phyloP scores from a whole-genome alignment of 164 flowering plant genomes.

The Vitis rotundifolia region DNA sequence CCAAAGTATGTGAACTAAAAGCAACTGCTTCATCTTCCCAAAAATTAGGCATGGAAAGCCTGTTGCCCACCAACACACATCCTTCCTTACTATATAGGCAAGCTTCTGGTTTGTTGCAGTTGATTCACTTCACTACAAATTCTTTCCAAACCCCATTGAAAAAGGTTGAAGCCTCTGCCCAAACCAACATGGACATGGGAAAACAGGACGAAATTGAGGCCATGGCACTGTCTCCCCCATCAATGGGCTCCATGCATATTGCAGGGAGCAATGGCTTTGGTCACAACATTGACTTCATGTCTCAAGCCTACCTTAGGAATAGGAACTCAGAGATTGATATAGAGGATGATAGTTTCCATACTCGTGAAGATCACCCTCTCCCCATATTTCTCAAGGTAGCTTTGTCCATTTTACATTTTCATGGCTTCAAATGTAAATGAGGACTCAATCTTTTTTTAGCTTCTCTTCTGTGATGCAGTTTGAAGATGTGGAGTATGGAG shows the following conservation, averaged over 20 bases:
- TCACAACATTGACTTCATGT: conserved; percentile 69
- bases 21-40: not conserved
- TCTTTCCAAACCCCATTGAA: not conserved
- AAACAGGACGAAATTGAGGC: conserved; percentile 54
- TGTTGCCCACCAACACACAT: conserved; percentile 53
- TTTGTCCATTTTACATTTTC: not conserved
- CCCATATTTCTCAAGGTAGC: conserved; percentile 69
- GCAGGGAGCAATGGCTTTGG: conserved; percentile 75
- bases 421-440: not conserved
- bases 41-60: conserved; percentile 39
- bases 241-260: conserved; percentile 65
- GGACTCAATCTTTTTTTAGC: not conserved
- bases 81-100: conserved; percentile 35
- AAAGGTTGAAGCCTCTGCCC: not conserved
- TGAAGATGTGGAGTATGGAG: conserved; percentile 82
- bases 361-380: conserved; percentile 49
- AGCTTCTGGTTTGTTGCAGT: conserved; percentile 50
- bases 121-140: conserved; percentile 28
- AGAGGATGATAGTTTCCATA: conserved; percentile 29
- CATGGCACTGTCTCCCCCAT: conserved; percentile 45
- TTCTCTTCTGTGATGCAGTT: conserved; percentile 47
- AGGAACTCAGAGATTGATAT: conserved; percentile 62
- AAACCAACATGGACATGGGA: conserved; percentile 39
- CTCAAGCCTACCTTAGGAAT: conserved; percentile 60
- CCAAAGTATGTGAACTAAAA: conserved; percentile 3